Percentiles rank a stretch among this genome's conserved stretches.
phyloP scores from a whole-genome alignment of 2,329 filamentous ascomycete species.

The Colletotrichum incanum region DNA sequence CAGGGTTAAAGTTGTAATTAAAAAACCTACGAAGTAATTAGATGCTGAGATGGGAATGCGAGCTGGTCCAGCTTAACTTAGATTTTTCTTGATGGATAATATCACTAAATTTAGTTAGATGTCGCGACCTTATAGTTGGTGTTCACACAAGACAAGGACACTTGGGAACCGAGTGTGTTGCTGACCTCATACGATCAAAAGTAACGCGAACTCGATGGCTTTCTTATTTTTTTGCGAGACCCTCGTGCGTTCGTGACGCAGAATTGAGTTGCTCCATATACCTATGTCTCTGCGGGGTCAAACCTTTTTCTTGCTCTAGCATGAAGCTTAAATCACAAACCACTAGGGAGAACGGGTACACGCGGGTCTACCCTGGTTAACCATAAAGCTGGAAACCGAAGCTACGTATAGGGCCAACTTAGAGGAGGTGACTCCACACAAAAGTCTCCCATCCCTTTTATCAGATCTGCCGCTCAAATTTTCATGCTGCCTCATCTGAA shows the following conservation, averaged over 20 bases:
- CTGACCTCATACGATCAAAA: neutral
- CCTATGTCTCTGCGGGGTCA: no score
- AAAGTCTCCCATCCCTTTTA: no score
- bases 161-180: neutral
- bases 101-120: neutral
- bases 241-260: neutral
- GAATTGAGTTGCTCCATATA: neutral
- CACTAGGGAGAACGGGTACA: no score
- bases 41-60: neutral
- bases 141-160: neutral
- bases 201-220: neutral
- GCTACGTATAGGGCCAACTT: neutral
- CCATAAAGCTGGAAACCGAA: neutral
- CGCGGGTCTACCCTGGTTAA: neutral
- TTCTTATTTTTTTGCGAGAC: neutral
- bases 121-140: neutral
- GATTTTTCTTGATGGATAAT: no score
- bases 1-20: neutral
- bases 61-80: neutral
- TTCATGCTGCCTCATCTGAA: neutral
- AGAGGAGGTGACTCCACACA: neutral
- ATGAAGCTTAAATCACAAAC: no score
- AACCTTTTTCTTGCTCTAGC: no score
- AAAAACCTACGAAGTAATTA: neutral
- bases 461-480: neutral